Percentiles rank a stretch among this genome's conserved stretches.
Conservation (phyloP, 495 filamentous ascomycete genomes). For the Penicillium nucicola region DNA sequence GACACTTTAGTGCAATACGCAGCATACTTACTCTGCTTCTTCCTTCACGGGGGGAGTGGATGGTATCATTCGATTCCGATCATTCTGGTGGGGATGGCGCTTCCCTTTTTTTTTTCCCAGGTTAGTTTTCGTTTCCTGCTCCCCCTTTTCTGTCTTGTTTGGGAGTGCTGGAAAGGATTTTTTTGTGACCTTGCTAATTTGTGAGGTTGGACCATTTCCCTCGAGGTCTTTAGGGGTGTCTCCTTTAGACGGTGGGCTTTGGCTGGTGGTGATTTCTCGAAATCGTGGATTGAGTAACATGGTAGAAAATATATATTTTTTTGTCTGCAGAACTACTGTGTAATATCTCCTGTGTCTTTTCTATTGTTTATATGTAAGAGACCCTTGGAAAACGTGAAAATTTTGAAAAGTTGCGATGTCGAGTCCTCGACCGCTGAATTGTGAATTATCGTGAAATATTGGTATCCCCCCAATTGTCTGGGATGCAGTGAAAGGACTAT, state of each 20-base stretch:
- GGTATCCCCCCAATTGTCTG: constrained; percentile 16
- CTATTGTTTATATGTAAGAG: too few relatives aligned
- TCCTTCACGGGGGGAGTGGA: constrained; percentile 29
- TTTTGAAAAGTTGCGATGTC: constrained; percentile 1
- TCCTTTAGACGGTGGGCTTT: constrained; percentile 2
- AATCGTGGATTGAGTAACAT: too few relatives aligned
- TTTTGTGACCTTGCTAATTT: constrained; percentile 40
- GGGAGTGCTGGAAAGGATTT: constrained; percentile 28
- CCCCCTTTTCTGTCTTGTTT: constrained; percentile 10
- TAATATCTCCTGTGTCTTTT: background rate
- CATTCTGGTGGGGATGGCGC: constrained; percentile 84
- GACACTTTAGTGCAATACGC: constrained; percentile 99
- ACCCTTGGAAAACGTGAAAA: background rate
- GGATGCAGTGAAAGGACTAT: constrained; percentile 17
- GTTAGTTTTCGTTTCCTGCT: constrained; percentile 48
- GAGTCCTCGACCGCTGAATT: constrained; percentile 8
- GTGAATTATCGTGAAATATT: constrained; percentile 14
- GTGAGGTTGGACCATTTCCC: constrained; percentile 21
- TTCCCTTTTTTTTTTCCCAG: constrained; percentile 60
- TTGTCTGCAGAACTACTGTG: background rate
- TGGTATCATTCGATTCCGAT: constrained; percentile 99
- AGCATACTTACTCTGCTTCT: constrained; percentile 59
- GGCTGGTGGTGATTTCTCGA: background rate
- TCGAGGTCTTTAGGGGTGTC: constrained; percentile 7
- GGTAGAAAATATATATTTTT: too few relatives aligned